Conservation (phyloP, 1,139 yeast species). For the Kodamaea sp. region DNA sequence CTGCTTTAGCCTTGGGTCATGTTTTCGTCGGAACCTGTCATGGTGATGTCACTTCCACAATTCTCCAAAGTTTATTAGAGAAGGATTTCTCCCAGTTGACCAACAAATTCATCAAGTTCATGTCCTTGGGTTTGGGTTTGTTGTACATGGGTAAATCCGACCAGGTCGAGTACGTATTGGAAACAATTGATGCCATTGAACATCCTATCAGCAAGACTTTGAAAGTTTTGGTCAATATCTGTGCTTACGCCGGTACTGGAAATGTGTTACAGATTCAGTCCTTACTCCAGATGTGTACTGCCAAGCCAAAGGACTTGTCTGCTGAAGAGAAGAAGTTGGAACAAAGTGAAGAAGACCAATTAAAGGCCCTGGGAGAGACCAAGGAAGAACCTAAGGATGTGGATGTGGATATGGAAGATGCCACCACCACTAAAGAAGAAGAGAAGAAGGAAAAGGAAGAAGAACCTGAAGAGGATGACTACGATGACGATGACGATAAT, state of each 20-base stretch:
- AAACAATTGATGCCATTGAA: slow-evolving; percentile 91
- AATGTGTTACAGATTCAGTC: slow-evolving; percentile 94
- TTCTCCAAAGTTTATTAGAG: slow-evolving; percentile 86
- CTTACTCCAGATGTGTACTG: slow-evolving; percentile 83
- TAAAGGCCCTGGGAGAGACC: slow-evolving; percentile 15
- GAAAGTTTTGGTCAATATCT: slow-evolving; percentile 85
- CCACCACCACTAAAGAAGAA: slow-evolving; percentile 15
- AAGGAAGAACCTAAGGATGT: slow-evolving; percentile 13
- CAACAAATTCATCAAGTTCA: slow-evolving; percentile 84
- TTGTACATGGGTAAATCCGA: slow-evolving; percentile 94
- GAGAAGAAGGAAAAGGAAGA: slow-evolving; percentile 25
- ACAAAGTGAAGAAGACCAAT: slow-evolving; percentile 40
- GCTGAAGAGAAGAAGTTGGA: slow-evolving; percentile 39
- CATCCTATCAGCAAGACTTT: slow-evolving; percentile 91
- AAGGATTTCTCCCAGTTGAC: slow-evolving; percentile 76
- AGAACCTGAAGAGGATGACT: slow-evolving; percentile 26
- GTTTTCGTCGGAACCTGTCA: slow-evolving; percentile 95
- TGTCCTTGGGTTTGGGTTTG: slow-evolving; percentile 90
- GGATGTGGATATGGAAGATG: slow-evolving; percentile 33
- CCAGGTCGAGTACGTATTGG: slow-evolving; percentile 92
- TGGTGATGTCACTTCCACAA: slow-evolving; percentile 89
- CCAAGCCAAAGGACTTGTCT: slow-evolving; percentile 43
- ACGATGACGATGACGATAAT: slow-evolving; percentile 27
- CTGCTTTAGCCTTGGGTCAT: slow-evolving; percentile 92
- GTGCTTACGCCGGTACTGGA: slow-evolving; percentile 98